Evolutionary conservation across 345 rosid genomes (phyloP).

Genomic region (Arabis hirsuta): DNA sequence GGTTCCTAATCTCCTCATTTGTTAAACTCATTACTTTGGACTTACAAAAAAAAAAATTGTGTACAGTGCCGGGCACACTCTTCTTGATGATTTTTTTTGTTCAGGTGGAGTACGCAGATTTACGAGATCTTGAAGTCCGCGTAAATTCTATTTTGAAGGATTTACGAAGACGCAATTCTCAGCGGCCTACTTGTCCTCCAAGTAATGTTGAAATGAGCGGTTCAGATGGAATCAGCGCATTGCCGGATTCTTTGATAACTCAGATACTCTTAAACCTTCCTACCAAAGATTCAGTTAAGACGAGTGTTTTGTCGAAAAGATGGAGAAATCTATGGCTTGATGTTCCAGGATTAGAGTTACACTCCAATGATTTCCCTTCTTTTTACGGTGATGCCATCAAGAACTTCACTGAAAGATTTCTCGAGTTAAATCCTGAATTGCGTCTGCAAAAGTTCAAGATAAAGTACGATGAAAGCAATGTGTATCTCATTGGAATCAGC

Average conservation of each 20-base stretch:
- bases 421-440: not conserved
- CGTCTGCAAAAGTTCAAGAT: slow-evolving; percentile 21
- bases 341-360: slow-evolving; percentile 14
- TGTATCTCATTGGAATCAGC: not conserved
- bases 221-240: slow-evolving; percentile 3
- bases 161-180: no score
- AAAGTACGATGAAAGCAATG: not conserved
- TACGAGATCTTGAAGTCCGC: no score
- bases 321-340: slow-evolving; percentile 20
- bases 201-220: no score
- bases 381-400: not conserved
- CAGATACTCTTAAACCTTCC: slow-evolving; percentile 17
- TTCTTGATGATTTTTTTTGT: no score
- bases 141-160: no score
- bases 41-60: no score
- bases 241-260: slow-evolving; percentile 22
- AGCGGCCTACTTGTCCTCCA: no score
- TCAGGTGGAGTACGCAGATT: no score
- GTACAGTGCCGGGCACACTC: no score
- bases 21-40: no score
- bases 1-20: no score
- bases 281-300: slow-evolving; percentile 21
- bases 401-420: slow-evolving; percentile 9
- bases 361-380: not conserved
- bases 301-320: slow-evolving; percentile 16